A percentile compares a stretch with the other conserved stretches of the same genome.
Conservation (phyloP, 2,329 filamentous ascomycete species). For the Fusarium tuaranense region DNA sequence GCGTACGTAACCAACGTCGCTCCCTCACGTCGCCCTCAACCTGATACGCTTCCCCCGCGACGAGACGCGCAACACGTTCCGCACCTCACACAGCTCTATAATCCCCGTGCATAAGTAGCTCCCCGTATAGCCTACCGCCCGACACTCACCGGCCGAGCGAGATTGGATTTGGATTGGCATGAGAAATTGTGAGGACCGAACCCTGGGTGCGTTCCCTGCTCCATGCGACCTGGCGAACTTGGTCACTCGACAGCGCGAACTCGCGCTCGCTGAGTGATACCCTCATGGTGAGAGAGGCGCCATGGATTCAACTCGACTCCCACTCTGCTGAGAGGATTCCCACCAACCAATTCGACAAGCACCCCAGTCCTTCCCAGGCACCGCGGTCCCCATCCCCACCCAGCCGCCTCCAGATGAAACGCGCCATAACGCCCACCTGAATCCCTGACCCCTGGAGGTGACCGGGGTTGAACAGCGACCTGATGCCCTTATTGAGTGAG, state of each 20-base stretch:
- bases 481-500: conserved; percentile 24
- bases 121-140: neutral
- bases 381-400: conserved; percentile 15
- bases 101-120: conserved; percentile 16
- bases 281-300: conserved; percentile 21
- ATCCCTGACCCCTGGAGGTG: conserved; percentile 17
- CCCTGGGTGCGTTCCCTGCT: conserved; percentile 7
- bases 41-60: conserved; percentile 33
- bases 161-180: conserved; percentile 6
- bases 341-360: conserved; percentile 23
- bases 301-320: conserved; percentile 9
- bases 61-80: conserved; percentile 18
- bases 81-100: conserved; percentile 14
- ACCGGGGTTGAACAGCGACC: conserved; percentile 15
- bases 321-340: conserved; percentile 2
- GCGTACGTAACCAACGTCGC: conserved; percentile 16
- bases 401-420: conserved; percentile 32
- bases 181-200: conserved; percentile 16
- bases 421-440: conserved; percentile 36
- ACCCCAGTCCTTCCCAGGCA: conserved; percentile 3
- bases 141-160: conserved; percentile 30
- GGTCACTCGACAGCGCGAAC: conserved; percentile 8
- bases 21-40: conserved; percentile 17
- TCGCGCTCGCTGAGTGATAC: conserved; percentile 22
- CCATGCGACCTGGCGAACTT: conserved; percentile 13